phyloP scores from a whole-genome alignment of 2,329 filamentous ascomycete species.

The Aspergillus ibericus region DNA sequence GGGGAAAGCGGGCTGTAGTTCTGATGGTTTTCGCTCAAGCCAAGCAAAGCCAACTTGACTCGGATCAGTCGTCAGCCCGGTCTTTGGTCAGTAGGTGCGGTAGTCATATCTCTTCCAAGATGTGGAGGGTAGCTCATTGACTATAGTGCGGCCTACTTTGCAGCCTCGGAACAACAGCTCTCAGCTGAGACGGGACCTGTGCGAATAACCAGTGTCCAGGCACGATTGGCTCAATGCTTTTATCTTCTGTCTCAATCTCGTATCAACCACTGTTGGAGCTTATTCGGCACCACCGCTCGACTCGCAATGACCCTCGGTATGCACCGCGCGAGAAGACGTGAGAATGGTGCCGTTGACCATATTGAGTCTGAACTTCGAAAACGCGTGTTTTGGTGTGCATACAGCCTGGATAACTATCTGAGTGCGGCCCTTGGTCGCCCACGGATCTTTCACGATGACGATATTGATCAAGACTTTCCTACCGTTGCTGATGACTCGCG shows the following conservation, averaged over 20 bases:
- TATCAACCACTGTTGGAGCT: slow-evolving; percentile 38
- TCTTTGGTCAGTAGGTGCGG: slow-evolving; percentile 15
- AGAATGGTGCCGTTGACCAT: slow-evolving; percentile 7
- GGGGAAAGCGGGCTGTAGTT: slow-evolving; percentile 45
- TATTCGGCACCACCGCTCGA: slow-evolving; percentile 35
- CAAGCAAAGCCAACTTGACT: slow-evolving; percentile 42
- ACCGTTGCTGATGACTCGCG: slow-evolving; percentile 22
- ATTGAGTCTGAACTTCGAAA: slow-evolving; percentile 20
- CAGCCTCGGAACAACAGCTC: slow-evolving; percentile 31
- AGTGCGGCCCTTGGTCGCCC: slow-evolving; percentile 19
- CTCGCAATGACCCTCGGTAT: slow-evolving; percentile 37
- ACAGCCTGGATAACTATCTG: slow-evolving; percentile 21
- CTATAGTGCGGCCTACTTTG: slow-evolving; percentile 21
- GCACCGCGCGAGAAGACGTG: slow-evolving; percentile 20
- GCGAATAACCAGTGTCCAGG: slow-evolving; percentile 40
- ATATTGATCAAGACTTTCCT: slow-evolving; percentile 24
- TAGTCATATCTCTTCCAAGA: not conserved
- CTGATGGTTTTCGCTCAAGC: slow-evolving; percentile 57
- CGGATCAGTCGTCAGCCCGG: slow-evolving; percentile 15
- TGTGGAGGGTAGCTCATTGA: not conserved
- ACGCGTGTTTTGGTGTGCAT: slow-evolving; percentile 21
- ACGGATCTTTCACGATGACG: slow-evolving; percentile 20
- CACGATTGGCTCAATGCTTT: slow-evolving; percentile 41
- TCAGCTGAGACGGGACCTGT: slow-evolving; percentile 34
- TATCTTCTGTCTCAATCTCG: slow-evolving; percentile 35